Percentiles rank a stretch among this genome's conserved stretches.
Evolutionary conservation across 495 filamentous ascomycete genomes (phyloP).

Genomic region (Articulospora tetracladia): DNA sequence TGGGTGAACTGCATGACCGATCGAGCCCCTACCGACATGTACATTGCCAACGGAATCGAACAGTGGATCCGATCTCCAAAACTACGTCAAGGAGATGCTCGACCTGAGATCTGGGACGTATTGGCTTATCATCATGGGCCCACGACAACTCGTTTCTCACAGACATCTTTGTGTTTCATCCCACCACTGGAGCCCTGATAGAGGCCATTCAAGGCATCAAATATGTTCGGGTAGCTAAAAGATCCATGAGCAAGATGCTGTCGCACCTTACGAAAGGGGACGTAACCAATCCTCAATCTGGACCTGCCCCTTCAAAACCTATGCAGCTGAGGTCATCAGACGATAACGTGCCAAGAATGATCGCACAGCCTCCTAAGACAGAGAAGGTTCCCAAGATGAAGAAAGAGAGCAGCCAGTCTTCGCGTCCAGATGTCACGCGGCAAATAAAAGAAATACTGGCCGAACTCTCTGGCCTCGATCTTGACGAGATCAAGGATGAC

Average conservation of each 20-base stretch:
- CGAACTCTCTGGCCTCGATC: constrained; percentile 40
- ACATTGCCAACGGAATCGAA: constrained; percentile 44
- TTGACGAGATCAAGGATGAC: constrained; percentile 35
- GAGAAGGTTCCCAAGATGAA: constrained; percentile 3
- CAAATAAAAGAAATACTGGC: constrained; percentile 29
- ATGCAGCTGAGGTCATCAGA: constrained; percentile 6
- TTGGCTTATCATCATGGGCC: constrained; percentile 34
- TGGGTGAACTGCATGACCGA: constrained; percentile 53
- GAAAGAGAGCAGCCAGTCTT: constrained; percentile 13
- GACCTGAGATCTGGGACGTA: constrained; percentile 40
- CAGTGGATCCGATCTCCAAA: constrained; percentile 42
- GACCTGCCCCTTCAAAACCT: constrained; percentile 21
- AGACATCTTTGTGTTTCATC: constrained; percentile 51
- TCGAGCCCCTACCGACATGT: constrained; percentile 36
- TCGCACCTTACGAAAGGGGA: constrained; percentile 10
- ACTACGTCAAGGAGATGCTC: constrained; percentile 16
- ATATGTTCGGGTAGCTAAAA: constrained; percentile 40
- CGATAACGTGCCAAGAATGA: background rate
- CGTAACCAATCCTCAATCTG: constrained; percentile 15
- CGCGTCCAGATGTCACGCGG: constrained; percentile 23
- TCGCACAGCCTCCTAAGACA: constrained; percentile 13
- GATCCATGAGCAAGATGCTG: constrained; percentile 37
- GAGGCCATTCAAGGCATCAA: constrained; percentile 50
- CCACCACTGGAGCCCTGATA: constrained; percentile 32
- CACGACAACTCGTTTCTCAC: constrained; percentile 35